These are phyloP conservation scores for Backusella circina DNA, from an alignment of 192 early-diverging fungal species.

Conservation along the genomic window DNA sequence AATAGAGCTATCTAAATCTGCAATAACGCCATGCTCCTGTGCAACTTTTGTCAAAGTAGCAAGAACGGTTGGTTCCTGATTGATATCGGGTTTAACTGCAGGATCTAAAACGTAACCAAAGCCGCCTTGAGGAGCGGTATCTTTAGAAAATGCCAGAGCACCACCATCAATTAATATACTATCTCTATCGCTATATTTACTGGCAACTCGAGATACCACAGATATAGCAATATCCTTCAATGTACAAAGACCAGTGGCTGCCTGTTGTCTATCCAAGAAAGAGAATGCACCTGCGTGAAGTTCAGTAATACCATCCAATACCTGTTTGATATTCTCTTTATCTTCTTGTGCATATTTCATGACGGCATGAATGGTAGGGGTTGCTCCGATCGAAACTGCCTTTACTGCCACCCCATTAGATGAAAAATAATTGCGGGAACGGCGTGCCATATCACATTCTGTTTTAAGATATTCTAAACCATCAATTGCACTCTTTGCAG, in stretches of 20 bases:
- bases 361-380: conserved; percentile 28
- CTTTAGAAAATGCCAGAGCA: conserved; percentile 32
- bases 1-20: conserved; percentile 6
- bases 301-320: conserved; percentile 26
- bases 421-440: conserved; percentile 14
- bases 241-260: conserved; percentile 11
- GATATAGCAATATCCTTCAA: conserved; percentile 19
- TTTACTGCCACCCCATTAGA: conserved; percentile 17
- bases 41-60: conserved; percentile 19
- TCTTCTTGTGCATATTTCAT: conserved; percentile 1
- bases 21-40: conserved; percentile 36
- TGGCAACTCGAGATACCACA: conserved; percentile 23
- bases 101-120: conserved; percentile 18
- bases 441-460: conserved; percentile 25
- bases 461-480: conserved; percentile 23
- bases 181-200: conserved; percentile 22
- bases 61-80: background rate
- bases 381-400: conserved; percentile 26
- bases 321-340: background rate
- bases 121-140: conserved; percentile 31
- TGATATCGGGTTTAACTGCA: background rate
- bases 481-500: background rate
- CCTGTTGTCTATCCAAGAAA: conserved; percentile 32
- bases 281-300: conserved; percentile 31
- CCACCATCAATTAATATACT: conserved; percentile 31